Base-by-base conservation (phyloP, 2,329 filamentous ascomycete genomes). In the Penicillium palitans region DNA sequence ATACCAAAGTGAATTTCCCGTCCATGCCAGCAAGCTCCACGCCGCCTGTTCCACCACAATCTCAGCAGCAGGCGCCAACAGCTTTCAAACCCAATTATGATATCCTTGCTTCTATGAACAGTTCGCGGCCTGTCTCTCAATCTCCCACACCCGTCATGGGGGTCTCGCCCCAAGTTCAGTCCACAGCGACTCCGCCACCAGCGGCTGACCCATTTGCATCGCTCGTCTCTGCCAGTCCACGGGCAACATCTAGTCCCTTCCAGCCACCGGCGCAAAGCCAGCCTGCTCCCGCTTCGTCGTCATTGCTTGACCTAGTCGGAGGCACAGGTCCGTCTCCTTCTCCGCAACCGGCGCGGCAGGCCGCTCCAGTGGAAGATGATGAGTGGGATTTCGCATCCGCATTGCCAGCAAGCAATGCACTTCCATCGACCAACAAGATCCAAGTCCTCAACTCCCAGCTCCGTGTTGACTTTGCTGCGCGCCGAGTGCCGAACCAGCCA, bases 361-460 rank as follows among this genome's bases (percentile, higher is more conserved):
- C 68, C 46, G 80, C 79, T 31, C 61, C 72, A 7, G 66, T 74
- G 51, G 86, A 90, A 46, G 93, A 97, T 51, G 93, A 98, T 63
- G 93, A 98, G 70, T 98, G 93, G 93, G 90, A 87, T 25, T 98
- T 98, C 73, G 87, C 90, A 3, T 98, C 93, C 0, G 88, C 93
- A 0, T 81, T 97, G 15, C 93, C 93, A 3, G 81, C 85, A 58
- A 75, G 29, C 75, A 71, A 61, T 56, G 68, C 76, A 60, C 82
- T 85, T 35, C 86, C 87, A 1, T 81, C 77, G 52, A 83, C 85
- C 51, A 85, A 90, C 64, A 84, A 85, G 48, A 79, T 89, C 21
- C 83, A 81, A 4, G 85, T 97, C 44, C 87, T 86, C 69, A 87
- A 90, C 68, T 88, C 87, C 2, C 82, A 79, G 44, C 78, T 98